Percentiles rank a stretch among this genome's conserved stretches.
Evolutionary conservation across 345 rosid genomes (phyloP).

Genomic region (Cardamine resedifolia): DNA sequence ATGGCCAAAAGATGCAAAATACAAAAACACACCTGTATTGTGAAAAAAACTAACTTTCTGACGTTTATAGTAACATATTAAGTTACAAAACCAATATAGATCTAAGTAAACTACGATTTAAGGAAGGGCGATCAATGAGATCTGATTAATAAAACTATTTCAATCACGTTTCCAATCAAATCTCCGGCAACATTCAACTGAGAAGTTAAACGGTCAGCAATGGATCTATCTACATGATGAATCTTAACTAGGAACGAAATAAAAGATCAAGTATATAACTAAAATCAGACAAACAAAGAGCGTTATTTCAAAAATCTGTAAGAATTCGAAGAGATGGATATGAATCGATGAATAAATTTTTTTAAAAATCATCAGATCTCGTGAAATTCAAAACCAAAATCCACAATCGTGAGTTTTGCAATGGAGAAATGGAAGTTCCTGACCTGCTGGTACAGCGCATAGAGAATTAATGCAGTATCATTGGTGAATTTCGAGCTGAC

Average conservation of each 20-base stretch:
- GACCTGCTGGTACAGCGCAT: slow-evolving; percentile 91
- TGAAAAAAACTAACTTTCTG: not conserved
- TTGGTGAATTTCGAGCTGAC: slow-evolving; percentile 72
- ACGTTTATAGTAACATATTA: not conserved
- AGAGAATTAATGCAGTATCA: slow-evolving; percentile 84
- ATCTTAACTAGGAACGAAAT: slow-evolving; percentile 16
- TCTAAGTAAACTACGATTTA: slow-evolving; percentile 11
- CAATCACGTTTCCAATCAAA: not conserved
- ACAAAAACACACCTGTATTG: not conserved
- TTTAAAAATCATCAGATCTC: slow-evolving; percentile 33
- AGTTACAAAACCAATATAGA: slow-evolving; percentile 3
- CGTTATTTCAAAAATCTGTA: slow-evolving; percentile 20
- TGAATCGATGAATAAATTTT: slow-evolving; percentile 17
- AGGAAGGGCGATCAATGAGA: slow-evolving; percentile 2
- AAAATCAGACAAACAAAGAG: slow-evolving; percentile 11
- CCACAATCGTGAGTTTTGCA: not conserved
- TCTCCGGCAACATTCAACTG: not conserved
- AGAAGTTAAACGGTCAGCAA: not conserved
- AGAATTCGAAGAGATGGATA: slow-evolving; percentile 2
- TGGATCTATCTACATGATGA: slow-evolving; percentile 18
- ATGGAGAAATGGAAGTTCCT: slow-evolving; percentile 12
- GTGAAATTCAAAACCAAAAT: slow-evolving; percentile 14
- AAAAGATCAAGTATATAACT: slow-evolving; percentile 11
- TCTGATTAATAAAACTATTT: slow-evolving; percentile 8
- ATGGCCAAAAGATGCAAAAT: slow-evolving; percentile 8